phyloP scores from a whole-genome alignment of 2,329 filamentous ascomycete species.

The Aspergillus viridinutans region DNA sequence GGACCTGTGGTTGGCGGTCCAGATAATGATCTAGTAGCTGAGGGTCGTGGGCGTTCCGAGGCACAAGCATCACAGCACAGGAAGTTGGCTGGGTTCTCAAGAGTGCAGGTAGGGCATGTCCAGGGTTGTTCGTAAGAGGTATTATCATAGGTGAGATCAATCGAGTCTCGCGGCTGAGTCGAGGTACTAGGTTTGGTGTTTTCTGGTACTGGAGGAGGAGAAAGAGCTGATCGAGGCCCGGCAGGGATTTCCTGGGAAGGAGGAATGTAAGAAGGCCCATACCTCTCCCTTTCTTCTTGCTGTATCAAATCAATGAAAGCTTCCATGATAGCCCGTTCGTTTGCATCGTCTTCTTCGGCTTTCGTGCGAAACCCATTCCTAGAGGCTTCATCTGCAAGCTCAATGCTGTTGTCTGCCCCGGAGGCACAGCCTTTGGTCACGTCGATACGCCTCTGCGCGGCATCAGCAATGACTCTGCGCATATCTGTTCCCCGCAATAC shows the following conservation, averaged over 20 bases:
- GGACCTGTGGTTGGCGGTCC: constrained; percentile 5
- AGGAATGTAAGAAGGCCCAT: constrained; percentile 54
- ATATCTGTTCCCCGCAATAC: constrained; percentile 62
- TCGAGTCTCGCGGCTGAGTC: constrained; percentile 2
- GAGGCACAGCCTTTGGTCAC: constrained; percentile 72
- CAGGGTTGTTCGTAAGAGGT: constrained; percentile 44
- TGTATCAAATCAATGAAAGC: constrained; percentile 83
- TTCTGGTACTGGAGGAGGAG: constrained; percentile 34
- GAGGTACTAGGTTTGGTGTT: constrained; percentile 20
- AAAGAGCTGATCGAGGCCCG: constrained; percentile 40
- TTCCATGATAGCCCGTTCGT: constrained; percentile 79
- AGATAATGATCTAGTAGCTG: constrained; percentile 12
- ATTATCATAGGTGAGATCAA: constrained; percentile 22
- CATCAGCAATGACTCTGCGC: constrained; percentile 66
- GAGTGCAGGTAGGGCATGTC: constrained; percentile 59
- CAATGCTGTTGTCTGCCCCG: constrained; percentile 60
- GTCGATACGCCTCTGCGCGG: constrained; percentile 64
- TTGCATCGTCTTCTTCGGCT: constrained; percentile 83
- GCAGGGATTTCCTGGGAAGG: constrained; percentile 51
- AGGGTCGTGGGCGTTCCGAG: constrained; percentile 47
- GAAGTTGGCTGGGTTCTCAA: constrained; percentile 57
- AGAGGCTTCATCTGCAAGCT: constrained; percentile 64
- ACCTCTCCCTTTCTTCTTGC: constrained; percentile 64
- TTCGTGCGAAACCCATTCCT: constrained; percentile 74
- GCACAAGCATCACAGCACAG: constrained; percentile 59